These are phyloP conservation scores for Logfia minima DNA, from an alignment of 129 eudicot species.

Conservation along the genomic window DNA sequence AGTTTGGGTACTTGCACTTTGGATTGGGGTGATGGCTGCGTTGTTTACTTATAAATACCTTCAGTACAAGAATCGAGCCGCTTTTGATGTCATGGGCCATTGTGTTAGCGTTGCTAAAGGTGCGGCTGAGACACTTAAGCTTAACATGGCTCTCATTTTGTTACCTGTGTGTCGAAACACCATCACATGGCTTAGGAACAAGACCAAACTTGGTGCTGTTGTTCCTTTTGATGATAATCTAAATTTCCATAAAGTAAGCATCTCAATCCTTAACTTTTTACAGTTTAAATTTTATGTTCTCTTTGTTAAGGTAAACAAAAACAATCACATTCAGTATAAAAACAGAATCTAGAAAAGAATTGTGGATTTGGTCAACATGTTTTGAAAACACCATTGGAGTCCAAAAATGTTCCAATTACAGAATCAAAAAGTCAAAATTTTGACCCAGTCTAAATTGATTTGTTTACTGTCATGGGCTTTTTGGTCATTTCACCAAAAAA, in stretches of 20 bases:
- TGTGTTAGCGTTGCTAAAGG: conserved; percentile 65
- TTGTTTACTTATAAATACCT: conserved; percentile 57
- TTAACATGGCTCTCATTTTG: conserved; percentile 68
- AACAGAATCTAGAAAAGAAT: background rate
- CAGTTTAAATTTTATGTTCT: background rate
- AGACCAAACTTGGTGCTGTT: conserved; percentile 46
- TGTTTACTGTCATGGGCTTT: background rate
- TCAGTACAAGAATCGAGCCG: conserved; percentile 58
- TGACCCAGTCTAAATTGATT: background rate
- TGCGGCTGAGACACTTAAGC: conserved; percentile 60
- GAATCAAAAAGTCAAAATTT: background rate
- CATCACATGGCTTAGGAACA: conserved; percentile 59
- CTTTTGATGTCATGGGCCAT: conserved; percentile 58
- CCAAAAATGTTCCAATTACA: background rate
- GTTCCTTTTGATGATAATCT: conserved; percentile 67
- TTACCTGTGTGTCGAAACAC: conserved; percentile 65
- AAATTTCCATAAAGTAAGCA: conserved; percentile 58
- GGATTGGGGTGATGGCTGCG: conserved; percentile 47
- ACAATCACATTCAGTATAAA: background rate
- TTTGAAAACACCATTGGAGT: background rate
- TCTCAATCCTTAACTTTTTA: background rate
- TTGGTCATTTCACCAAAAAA: background rate
- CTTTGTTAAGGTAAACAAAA: background rate
- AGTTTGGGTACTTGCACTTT: conserved; percentile 52
- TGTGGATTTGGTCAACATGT: background rate